Evolutionary conservation across 441 rosid species (phyloP), one percentile per base, ranked within the genome.

Genomic region (Syzygium syzygioides): DNA sequence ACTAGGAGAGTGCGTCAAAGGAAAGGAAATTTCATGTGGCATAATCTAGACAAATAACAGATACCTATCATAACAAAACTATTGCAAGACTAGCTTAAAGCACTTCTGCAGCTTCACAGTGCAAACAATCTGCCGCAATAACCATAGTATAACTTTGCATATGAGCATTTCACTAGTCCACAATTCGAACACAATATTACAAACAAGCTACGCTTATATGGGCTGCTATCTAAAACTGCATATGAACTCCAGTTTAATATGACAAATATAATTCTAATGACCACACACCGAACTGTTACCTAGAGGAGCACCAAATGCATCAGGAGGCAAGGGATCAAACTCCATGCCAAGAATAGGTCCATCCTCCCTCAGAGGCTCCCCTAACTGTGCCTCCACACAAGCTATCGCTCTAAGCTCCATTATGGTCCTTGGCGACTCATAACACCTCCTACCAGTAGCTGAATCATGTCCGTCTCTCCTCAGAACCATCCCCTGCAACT

Each of bases 291-390:
- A 41, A 76, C 83, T 13, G 18, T 41, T 93, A 98, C 99, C 98
- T 88, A 96, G 92, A 54, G 97, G 98, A 26, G 95, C 92, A 9
- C 99, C 99, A 68, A 98, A 98, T 4, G 99, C 98, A 93, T 95
- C 99, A 53, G 99, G 99, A 79, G 99, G 99, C 92, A 98, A 92
- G 0, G 97, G 95, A 95, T 98, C 99, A 92, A 98, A 98, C 92
- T 97, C 98, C 98, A 98, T 92, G 28, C 99, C 99, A 30, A 98
- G 97, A 86, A 95, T 93, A 4, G 99, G 99, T 10, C 99, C 99
- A 92, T 96, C 99, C 86, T 98, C 99, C 92, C 98, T 95, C 92
- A 98, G 88, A 6, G 99, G 93, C 94, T 96, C 99, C 45, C 98
- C 99, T 91, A 98, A 91, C 94, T 96, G 99, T 3, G 96, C 96